Conservation (phyloP, 1,284 basidiomycete species). For the Heterobasidion occidentale region DNA sequence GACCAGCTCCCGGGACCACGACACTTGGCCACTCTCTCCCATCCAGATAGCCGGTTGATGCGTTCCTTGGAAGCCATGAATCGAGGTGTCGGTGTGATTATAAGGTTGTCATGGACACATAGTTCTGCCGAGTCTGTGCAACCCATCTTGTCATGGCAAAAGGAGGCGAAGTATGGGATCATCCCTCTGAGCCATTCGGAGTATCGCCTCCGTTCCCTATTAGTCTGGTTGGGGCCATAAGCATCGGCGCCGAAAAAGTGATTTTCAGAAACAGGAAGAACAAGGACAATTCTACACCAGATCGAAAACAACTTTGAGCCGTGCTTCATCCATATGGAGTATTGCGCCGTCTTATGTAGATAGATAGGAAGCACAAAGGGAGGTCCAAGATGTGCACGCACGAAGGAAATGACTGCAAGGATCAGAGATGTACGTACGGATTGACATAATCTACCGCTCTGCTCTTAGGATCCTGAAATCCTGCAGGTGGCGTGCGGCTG, state of each 20-base stretch:
- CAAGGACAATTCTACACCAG: too few species aligned
- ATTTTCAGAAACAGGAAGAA: too few species aligned
- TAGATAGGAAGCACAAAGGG: too few species aligned
- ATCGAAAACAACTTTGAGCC: too few species aligned
- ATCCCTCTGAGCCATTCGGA: conserved; percentile 60
- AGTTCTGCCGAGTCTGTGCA: conserved; percentile 62
- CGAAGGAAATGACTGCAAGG: too few species aligned
- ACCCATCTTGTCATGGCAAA: conserved; percentile 83
- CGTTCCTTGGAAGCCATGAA: conserved; percentile 74
- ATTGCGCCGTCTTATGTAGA: too few species aligned
- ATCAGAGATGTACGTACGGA: conserved; percentile 30
- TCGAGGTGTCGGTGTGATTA: conserved; percentile 54
- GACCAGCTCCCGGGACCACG: conserved; percentile 53
- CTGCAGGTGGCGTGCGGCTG: conserved; percentile 3
- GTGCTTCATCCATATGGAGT: too few species aligned
- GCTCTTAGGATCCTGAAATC: conserved; percentile 24
- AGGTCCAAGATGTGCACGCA: too few species aligned
- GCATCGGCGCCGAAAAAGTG: too few species aligned
- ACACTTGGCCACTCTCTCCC: conserved; percentile 70
- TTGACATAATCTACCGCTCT: conserved; percentile 45
- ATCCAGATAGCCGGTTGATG: conserved; percentile 89
- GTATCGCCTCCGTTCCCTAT: conserved; percentile 69
- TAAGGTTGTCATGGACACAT: conserved; percentile 75
- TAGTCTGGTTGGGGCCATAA: conserved; percentile 25
- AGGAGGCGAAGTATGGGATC: conserved; percentile 70